Base-by-base conservation (phyloP, 2,329 filamentous ascomycete genomes). In the Penicillium janthinellum region DNA sequence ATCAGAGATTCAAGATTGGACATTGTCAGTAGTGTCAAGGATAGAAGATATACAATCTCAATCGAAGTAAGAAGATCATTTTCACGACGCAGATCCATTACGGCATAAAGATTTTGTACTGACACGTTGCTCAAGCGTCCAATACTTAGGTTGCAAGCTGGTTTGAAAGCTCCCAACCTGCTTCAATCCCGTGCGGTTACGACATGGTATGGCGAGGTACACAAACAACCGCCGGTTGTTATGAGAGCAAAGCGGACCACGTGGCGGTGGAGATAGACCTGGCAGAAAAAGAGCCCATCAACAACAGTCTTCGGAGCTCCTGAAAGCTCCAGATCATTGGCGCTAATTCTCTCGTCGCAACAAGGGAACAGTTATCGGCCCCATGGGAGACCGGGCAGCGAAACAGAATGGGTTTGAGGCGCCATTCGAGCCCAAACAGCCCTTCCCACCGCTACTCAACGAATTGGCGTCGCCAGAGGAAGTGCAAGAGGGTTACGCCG, bases 351-450 rank as follows among this genome's bases (percentile, higher is more conserved):
- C 39, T 44, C 49, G 4, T 38, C 28, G 22, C 41, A 25, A 47
- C 25, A 34, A 44, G 17, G 25, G 7, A 31, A 22, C 44, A 7
- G n/a, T 47, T 5, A 25, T 51, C 54, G 42, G 28, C 35, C 15
- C 25, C 15, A 67, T 66, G 64, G 60, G 55, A 45, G 54, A 51
- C 5, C 56, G 50, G 25, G 25, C 25, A 12, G 39, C 47, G 20
- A 54, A 51, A 20, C 34, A 45, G 14, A 28, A 15, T 17, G 47
- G 49, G 15, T 61, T 61, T 31, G 62, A 58, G 42, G 54, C 53
- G n/a, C 59, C 66, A n/a, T 68, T 67, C 17, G 71, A 74, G 34
- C 60, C 67, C n/a, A 73, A 74, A 28, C 73, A 74, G 59, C 73
- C 73, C 4, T 75, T 75, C 52, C 73, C 73, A 5, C 71, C 70